Percentiles rank a stretch among this genome's conserved stretches.
Evolutionary conservation across 176 grass and related monocot genomes (phyloP).

Genomic region (Phragmites australis): DNA sequence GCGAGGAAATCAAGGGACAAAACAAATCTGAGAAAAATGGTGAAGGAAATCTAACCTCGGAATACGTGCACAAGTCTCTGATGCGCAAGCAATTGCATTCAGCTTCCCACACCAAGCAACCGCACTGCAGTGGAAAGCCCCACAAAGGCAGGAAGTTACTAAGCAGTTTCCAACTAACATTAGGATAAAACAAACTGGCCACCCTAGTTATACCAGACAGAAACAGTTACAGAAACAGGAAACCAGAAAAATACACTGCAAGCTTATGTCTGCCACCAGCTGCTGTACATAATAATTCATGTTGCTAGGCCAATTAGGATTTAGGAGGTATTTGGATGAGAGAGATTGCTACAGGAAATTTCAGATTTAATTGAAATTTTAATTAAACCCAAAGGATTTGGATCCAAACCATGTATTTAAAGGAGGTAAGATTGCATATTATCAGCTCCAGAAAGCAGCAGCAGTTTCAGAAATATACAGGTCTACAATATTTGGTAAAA

Average conservation of each 20-base stretch:
- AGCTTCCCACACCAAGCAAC: constrained; percentile 91
- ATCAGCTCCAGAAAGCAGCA: not conserved
- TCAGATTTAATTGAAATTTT: too few species aligned
- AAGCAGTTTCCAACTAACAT: not conserved
- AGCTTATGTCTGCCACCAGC: not conserved
- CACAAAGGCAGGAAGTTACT: not conserved
- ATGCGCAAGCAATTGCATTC: constrained; percentile 88
- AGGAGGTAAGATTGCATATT: not conserved
- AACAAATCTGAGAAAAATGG: constrained; percentile 3
- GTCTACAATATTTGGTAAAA: too few species aligned
- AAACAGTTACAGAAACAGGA: constrained; percentile 2
- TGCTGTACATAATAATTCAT: not conserved
- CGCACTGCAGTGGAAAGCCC: constrained; percentile 49
- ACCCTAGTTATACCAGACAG: constrained; percentile 15
- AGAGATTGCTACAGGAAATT: not conserved
- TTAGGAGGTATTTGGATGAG: not conserved
- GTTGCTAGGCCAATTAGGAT: not conserved
- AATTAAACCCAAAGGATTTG: not conserved
- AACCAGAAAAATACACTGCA: not conserved
- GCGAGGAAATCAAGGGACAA: not conserved
- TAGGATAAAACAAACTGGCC: not conserved
- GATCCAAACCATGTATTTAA: not conserved
- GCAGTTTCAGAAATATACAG: not conserved
- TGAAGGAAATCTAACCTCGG: constrained; percentile 57
- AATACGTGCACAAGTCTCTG: constrained; percentile 90